These are phyloP conservation scores for Fusarium temperatum DNA, from an alignment of 2,329 filamentous ascomycete species.

Conservation along the genomic window DNA sequence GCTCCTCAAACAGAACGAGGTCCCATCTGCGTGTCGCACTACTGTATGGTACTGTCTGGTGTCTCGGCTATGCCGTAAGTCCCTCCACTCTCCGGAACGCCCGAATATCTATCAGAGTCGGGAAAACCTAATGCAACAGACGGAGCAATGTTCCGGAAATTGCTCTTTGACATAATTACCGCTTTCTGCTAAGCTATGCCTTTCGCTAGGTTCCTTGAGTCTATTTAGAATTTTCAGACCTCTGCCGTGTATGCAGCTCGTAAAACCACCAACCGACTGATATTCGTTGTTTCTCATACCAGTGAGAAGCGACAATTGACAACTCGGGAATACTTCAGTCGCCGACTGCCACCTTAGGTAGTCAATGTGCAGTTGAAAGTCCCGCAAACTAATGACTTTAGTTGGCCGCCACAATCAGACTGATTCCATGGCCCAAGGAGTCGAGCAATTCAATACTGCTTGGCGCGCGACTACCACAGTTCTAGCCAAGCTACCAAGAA, in stretches of 20 bases:
- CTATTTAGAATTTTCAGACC: background rate
- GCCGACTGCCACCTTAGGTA: background rate
- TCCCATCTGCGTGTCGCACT: constrained; percentile 7
- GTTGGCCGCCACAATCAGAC: constrained; percentile 1
- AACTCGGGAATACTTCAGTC: background rate
- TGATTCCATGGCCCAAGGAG: background rate
- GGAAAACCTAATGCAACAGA: background rate
- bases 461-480: background rate
- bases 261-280: background rate
- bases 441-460: background rate
- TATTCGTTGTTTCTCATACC: background rate
- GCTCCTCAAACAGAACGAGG: background rate
- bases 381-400: background rate
- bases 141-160: background rate
- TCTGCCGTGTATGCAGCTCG: background rate
- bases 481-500: background rate
- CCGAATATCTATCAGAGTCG: constrained; percentile 10
- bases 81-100: constrained; percentile 25
- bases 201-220: background rate
- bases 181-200: background rate
- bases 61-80: constrained; percentile 27
- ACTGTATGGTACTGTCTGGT: constrained; percentile 5
- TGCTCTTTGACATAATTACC: background rate
- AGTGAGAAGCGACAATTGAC: background rate
- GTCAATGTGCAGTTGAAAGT: background rate